Evolutionary conservation across 352 stramenopile genomes (phyloP).

Genomic region (Pythium graminicola): DNA sequence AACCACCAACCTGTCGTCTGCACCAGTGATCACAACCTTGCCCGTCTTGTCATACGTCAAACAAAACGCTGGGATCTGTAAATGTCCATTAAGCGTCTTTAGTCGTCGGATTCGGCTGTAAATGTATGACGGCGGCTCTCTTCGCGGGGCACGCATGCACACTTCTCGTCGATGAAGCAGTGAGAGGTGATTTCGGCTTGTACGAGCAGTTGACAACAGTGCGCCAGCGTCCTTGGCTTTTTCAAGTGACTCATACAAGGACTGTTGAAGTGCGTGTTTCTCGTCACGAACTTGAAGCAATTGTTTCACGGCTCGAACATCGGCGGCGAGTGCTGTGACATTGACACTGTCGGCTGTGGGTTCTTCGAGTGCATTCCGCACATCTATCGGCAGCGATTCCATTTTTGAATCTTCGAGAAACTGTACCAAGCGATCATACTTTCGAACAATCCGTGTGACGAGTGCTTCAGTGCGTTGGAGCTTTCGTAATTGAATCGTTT

Average conservation of each 20-base stretch:
- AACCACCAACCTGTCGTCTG: constrained; percentile 85
- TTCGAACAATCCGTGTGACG: constrained; percentile 62
- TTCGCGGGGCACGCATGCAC: constrained; percentile 21
- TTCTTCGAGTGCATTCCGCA: constrained; percentile 35
- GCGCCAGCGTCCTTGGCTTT: constrained; percentile 34
- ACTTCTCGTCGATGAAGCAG: constrained; percentile 49
- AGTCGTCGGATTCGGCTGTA: constrained; percentile 74
- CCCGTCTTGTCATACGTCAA: constrained; percentile 94
- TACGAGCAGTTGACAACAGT: constrained; percentile 40
- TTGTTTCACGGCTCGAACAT: constrained; percentile 68
- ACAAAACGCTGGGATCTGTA: constrained; percentile 94
- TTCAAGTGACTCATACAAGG: constrained; percentile 32
- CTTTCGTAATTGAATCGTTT: constrained; percentile 34
- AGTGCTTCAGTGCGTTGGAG: constrained; percentile 45
- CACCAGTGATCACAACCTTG: constrained; percentile 95
- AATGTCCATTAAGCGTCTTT: constrained; percentile 90
- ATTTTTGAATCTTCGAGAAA: constrained; percentile 42
- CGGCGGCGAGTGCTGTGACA: constrained; percentile 42
- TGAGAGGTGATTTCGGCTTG: constrained; percentile 52
- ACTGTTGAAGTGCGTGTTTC: constrained; percentile 25
- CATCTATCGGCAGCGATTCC: constrained; percentile 44
- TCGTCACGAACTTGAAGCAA: constrained; percentile 61
- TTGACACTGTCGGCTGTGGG: constrained; percentile 32
- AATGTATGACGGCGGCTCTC: constrained; percentile 48
- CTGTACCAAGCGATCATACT: constrained; percentile 59